A percentile compares a stretch with the other conserved stretches of the same genome.
Evolutionary conservation across 306 rosid species (phyloP).

Genomic region (Corylus avellana): DNA sequence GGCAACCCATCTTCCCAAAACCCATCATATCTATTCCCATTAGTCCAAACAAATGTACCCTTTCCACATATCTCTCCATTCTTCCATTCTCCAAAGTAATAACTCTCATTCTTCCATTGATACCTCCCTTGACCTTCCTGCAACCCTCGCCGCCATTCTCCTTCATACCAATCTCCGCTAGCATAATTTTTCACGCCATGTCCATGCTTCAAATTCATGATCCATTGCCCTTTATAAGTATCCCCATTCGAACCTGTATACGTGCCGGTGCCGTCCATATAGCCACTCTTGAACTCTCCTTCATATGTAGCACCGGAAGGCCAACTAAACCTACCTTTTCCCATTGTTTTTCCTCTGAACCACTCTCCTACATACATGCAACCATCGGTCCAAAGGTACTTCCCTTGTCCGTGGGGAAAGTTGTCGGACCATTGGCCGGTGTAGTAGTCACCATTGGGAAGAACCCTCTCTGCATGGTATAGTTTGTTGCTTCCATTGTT

Average conservation of each 20-base stretch:
- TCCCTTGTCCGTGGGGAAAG: conserved; percentile 82
- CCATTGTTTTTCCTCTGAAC: conserved; percentile 73
- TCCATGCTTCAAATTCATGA: conserved; percentile 81
- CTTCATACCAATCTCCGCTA: conserved; percentile 80
- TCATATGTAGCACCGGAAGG: conserved; percentile 92
- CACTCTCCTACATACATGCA: conserved; percentile 88
- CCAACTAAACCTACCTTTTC: conserved; percentile 88
- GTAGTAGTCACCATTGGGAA: conserved; percentile 85
- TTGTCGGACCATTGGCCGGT: conserved; percentile 79
- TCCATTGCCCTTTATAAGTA: conserved; percentile 77
- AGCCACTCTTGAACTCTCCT: conserved; percentile 81
- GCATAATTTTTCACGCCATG: conserved; percentile 57
- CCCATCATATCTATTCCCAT: conserved; percentile 78
- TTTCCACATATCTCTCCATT: conserved; percentile 74
- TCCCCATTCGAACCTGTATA: conserved; percentile 68
- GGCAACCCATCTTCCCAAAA: conserved; percentile 77
- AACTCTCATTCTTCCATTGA: conserved; percentile 69
- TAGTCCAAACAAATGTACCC: conserved; percentile 63
- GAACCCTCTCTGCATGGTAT: conserved; percentile 61
- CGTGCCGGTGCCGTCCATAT: conserved; percentile 76
- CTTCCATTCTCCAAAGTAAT: conserved; percentile 81
- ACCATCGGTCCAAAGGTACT: conserved; percentile 86
- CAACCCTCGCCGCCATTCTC: conserved; percentile 70
- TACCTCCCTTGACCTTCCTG: conserved; percentile 82
- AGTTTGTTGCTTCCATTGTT: conserved; percentile 39